Base-by-base conservation (phyloP, 2,329 filamentous ascomycete genomes). In the Talaromyces marneffei region DNA sequence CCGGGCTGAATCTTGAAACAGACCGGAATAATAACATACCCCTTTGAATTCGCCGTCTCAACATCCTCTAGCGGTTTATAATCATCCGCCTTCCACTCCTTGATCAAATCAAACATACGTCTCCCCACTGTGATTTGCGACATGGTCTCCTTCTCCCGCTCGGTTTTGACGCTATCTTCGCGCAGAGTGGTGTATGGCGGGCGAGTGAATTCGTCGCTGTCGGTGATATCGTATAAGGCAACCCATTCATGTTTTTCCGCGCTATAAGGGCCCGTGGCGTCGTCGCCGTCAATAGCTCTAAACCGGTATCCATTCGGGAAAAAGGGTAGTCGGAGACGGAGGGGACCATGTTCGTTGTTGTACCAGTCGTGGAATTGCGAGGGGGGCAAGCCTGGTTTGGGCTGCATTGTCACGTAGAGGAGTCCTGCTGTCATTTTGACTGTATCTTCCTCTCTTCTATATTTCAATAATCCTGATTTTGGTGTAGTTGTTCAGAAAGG, bases 341-440 rank as follows among this genome's bases (percentile, higher is more conserved):
- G 85, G 18, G 91, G 91, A 59, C 91, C 91, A 77, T 96, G 91
- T 78, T 96, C 91, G 75, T 92, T 94, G 79, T 95, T 92, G 80
- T 96, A 96, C 90, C 90, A 93, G 73, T 95, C 90, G 75, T 95
- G 89, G 77, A 96, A 95, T 69, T 90, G 85, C 64, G 84, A 80
- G 53, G 82, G 75, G 60, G 87, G 80, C 68, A 91, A 81, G 66
- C 82, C 82, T 61, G 84, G 80, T 73, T 84, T 82, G 68, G 91
- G 90, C 76, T 92, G 87, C 88, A 95, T 95, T 16, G 90, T 92
- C 67, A 96, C 91, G 73, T 88, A 91, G 70, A 96, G 86, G 69
- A 92, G 85, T 63, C 91, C 91, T 9, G 83, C 83, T 59, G 75
- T 79, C 58, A 66, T 66, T 61, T 57, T 61, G 46, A 18, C 25